phyloP scores from a whole-genome alignment of 345 rosid species.

The Brassica nigra region DNA sequence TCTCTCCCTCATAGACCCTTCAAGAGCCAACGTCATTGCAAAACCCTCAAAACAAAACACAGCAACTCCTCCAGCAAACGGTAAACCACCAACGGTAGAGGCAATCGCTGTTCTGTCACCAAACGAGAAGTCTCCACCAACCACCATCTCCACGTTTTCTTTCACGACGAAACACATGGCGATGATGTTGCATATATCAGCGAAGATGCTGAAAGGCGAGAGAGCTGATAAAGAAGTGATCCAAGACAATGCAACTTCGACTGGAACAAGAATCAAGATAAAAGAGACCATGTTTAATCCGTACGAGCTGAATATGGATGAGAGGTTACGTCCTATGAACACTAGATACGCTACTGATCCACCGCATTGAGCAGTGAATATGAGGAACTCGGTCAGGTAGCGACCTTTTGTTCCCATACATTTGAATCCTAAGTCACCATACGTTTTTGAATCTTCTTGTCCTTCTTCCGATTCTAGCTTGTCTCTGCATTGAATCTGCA shows the following conservation, averaged over 20 bases:
- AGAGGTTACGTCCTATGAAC: conserved; percentile 83
- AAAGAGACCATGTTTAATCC: conserved; percentile 46
- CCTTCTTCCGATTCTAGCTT: conserved; percentile 60
- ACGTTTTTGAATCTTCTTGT: conserved; percentile 58
- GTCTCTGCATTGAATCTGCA: conserved; percentile 73
- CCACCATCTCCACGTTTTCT: conserved; percentile 59
- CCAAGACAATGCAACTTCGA: conserved; percentile 78
- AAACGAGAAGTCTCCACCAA: conserved; percentile 67
- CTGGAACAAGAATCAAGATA: conserved; percentile 72
- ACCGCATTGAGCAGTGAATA: conserved; percentile 79
- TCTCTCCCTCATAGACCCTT: conserved; percentile 78
- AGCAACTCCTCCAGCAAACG: conserved; percentile 89
- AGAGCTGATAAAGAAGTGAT: conserved; percentile 69
- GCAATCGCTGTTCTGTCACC: conserved; percentile 67
- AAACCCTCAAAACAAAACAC: conserved; percentile 95
- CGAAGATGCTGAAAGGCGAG: conserved; percentile 86
- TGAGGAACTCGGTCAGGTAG: conserved; percentile 70
- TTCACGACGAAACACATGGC: conserved; percentile 79
- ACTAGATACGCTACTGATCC: conserved; percentile 84
- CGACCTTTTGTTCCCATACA: conserved; percentile 79
- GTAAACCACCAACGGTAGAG: conserved; percentile 64
- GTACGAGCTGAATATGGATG: conserved; percentile 54
- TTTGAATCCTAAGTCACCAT: conserved; percentile 80
- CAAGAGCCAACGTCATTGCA: conserved; percentile 85
- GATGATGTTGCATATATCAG: conserved; percentile 68